Evolutionary conservation across 2,329 filamentous ascomycete genomes (phyloP), one percentile per base, ranked within the genome.

Genomic region (Sclerotiophoma versabilis): DNA sequence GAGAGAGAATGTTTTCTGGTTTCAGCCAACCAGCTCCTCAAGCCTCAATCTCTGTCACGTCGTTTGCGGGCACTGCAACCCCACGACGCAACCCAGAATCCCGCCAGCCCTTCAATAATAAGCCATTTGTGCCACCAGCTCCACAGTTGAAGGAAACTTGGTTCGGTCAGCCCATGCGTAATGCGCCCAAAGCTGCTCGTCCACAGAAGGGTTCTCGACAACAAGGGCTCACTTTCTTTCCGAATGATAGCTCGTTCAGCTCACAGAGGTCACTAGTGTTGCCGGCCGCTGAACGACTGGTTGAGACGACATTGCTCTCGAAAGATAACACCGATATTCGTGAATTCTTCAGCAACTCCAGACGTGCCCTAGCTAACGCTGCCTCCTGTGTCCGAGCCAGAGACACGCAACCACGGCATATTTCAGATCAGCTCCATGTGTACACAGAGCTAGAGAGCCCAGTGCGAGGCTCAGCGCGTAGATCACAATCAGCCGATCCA

Each of bases 51-150:
- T 12, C 23, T 0, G 7, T 19, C 12, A 11, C 26, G 1, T 11
- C 17, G 5, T 5, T 12, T 20, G 9, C 14, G 23, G 5, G 22
- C n/a, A 25, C 30, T 11, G 20, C 15, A 19, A 14, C 20, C 9
- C 6, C 4, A 29, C 20, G 14, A 42, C 19, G 12, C 15, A 33
- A 25, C 2, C 19, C n/a, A 1, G 11, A 20, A n/a, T 5, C 54
- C 4, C 54, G 38, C 19, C 44, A 36, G n/a, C 8, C 33, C 8
- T 17, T 36, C 17, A 42, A 56, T 15, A 71, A 72, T 38, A 72
- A 66, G 33, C 64, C 72, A 2, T 75, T 73, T 44, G 55, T 66
- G 5, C 60, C 63, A 22, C 71, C 69, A 22, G 38, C 63, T 20
- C 52, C 45, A 33, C 26, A 39, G 10, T 34, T 34, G 5, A 39